phyloP scores from a whole-genome alignment of 345 rosid species.

The Viola odorata region DNA sequence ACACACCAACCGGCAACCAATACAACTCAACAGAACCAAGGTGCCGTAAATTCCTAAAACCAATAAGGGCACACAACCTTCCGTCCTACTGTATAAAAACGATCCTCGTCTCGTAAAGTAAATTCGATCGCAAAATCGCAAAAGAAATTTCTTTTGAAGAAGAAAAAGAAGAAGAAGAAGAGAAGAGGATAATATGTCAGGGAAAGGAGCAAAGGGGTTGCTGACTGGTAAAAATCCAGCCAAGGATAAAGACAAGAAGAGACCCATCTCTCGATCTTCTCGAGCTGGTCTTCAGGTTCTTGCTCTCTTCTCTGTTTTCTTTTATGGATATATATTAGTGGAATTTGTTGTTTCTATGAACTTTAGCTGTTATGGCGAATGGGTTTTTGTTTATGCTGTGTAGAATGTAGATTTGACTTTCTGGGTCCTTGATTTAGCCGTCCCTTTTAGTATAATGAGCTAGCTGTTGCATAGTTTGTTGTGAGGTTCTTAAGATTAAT shows the following conservation, averaged over 20 bases:
- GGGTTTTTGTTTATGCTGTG: not conserved
- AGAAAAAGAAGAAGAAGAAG: not conserved
- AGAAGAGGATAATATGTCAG: slow-evolving; percentile 11
- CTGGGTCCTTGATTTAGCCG: not conserved
- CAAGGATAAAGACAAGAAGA: slow-evolving; percentile 27
- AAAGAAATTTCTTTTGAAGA: not conserved
- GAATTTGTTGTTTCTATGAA: not conserved
- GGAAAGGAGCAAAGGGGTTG: slow-evolving; percentile 28
- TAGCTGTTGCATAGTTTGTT: no score
- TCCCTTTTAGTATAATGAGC: not conserved
- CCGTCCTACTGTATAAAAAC: no score
- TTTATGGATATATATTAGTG: not conserved
- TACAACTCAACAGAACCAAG: no score
- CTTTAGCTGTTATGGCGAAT: no score
- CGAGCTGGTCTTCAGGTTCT: slow-evolving; percentile 22
- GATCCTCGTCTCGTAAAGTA: no score
- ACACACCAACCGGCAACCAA: no score
- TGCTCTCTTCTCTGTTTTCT: not conserved
- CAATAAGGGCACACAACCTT: no score
- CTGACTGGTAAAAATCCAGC: slow-evolving; percentile 12
- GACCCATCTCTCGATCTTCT: slow-evolving; percentile 20
- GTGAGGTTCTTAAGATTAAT: no score
- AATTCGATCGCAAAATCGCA: no score
- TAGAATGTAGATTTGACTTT: not conserved
- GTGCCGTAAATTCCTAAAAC: no score